Evolutionary conservation across 805 yeast species (phyloP).

Genomic region (Metschnikowia baotianmanensis): DNA sequence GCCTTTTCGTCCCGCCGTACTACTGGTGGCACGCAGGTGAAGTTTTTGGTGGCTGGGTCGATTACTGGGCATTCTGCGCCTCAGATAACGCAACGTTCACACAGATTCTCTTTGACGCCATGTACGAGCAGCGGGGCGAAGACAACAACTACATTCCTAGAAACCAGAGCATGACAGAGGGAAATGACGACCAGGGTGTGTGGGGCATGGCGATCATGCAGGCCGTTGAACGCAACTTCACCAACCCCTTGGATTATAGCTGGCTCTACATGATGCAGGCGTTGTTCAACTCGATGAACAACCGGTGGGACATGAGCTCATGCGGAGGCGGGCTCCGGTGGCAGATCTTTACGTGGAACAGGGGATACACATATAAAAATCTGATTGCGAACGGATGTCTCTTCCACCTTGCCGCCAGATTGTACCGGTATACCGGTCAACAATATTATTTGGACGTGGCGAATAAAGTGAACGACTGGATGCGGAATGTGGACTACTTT

Average conservation of each 20-base stretch:
- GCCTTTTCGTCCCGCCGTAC: conserved; percentile 45
- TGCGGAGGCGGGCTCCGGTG: conserved; percentile 47
- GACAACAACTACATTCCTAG: conserved; percentile 42
- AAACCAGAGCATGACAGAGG: conserved; percentile 48
- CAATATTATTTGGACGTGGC: conserved; percentile 41
- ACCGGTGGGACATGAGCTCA: conserved; percentile 39
- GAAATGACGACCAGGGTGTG: conserved; percentile 54
- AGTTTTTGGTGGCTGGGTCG: conserved; percentile 48
- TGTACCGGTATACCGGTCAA: conserved; percentile 42
- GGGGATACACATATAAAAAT: conserved; percentile 46
- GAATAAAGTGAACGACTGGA: conserved; percentile 45
- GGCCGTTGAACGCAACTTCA: conserved; percentile 45
- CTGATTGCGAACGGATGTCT: conserved; percentile 45
- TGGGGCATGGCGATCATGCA: conserved; percentile 49
- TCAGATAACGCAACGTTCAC: conserved; percentile 31
- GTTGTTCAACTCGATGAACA: conserved; percentile 44
- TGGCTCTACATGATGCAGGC: conserved; percentile 45
- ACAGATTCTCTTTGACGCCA: conserved; percentile 32
- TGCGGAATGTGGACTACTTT: conserved; percentile 30
- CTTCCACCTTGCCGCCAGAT: conserved; percentile 44
- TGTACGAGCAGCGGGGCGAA: conserved; percentile 44
- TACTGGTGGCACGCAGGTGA: conserved; percentile 57
- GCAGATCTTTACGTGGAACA: conserved; percentile 50
- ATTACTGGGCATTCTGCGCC: conserved; percentile 40
- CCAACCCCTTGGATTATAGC: conserved; percentile 30